Base-by-base conservation (phyloP, 352 stramenopile species). In the Pythium oligandrum region DNA sequence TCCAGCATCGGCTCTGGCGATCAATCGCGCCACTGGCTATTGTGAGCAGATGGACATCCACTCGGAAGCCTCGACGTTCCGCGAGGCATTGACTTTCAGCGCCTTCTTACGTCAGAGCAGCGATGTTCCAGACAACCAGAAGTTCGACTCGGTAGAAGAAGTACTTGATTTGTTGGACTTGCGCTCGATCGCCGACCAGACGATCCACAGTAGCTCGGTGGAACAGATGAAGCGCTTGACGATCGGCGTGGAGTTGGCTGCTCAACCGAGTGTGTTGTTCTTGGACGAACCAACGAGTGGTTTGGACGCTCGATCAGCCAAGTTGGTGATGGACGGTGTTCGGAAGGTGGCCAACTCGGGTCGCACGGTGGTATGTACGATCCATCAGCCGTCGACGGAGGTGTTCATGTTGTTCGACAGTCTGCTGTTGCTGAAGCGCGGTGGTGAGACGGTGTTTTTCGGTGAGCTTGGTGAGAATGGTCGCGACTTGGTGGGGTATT, bases 211-310 rank as follows among this genome's bases (percentile, higher is more conserved):
- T 26, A 26, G 17, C 17, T 26, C 17, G 17, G 17, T 26, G 17
- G 17, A 84, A 50, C 73, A 84, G 44, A 78, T 75, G 71, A 84
- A 84, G 64, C 68, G 73, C 12, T 37, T 81, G 47, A 84, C 71
- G 38, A 90, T 97, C 17, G 17, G 47, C 34, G 17, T 17, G 26
- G 49, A 55, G 34, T 66, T 78, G 53, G 50, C 70, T 33, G 70
- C 77, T 7, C 44, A 74, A 37, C 90, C 89, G 66, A 26, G 17
- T 26, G 17, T 26, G 17, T 0, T 26, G 17, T 26, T 26, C 17
- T 26, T 26, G 17, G 17, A 26, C 17, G 17, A 26, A 26, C 17
- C 17, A 26, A 26, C 17, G 17, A 26, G 17, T 91, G 6, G 61
- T 73, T n/a, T 53, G 87, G 2, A 75, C 88, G 51, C 59, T 81